Evolutionary conservation across 257 asterid genomes (phyloP).

Genomic region (Nicotiana benthamiana): DNA sequence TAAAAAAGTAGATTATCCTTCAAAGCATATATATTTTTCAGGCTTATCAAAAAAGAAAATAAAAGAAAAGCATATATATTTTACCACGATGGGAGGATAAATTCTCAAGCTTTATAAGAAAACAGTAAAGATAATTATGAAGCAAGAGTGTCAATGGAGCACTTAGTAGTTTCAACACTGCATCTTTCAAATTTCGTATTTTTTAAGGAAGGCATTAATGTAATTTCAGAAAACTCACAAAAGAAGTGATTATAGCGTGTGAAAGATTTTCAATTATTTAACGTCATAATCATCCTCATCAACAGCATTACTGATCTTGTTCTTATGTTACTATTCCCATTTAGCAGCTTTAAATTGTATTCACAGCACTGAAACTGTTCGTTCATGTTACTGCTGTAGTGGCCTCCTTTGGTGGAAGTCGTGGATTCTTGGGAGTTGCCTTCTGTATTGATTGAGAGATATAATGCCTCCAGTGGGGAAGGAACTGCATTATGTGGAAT

Average conservation of each 20-base stretch:
- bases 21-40: background rate
- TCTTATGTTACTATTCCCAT: background rate
- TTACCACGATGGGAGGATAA: background rate
- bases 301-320: background rate
- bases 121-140: background rate
- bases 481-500: slow-evolving; percentile 97
- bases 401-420: slow-evolving; percentile 94
- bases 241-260: background rate
- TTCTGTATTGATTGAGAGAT: slow-evolving; percentile 74
- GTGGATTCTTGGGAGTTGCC: slow-evolving; percentile 97
- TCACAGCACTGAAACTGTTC: background rate
- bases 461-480: slow-evolving; percentile 90
- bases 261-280: background rate
- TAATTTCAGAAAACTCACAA: background rate
- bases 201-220: background rate
- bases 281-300: background rate
- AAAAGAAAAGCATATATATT: background rate
- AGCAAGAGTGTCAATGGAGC: background rate
- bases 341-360: background rate
- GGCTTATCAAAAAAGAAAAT: background rate
- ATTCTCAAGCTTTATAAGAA: background rate
- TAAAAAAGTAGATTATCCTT: background rate
- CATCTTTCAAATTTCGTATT: background rate
- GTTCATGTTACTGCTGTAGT: slow-evolving; percentile 42
- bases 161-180: background rate